Conservation (phyloP, 345 rosid genomes). For the Corymbia maculata region DNA sequence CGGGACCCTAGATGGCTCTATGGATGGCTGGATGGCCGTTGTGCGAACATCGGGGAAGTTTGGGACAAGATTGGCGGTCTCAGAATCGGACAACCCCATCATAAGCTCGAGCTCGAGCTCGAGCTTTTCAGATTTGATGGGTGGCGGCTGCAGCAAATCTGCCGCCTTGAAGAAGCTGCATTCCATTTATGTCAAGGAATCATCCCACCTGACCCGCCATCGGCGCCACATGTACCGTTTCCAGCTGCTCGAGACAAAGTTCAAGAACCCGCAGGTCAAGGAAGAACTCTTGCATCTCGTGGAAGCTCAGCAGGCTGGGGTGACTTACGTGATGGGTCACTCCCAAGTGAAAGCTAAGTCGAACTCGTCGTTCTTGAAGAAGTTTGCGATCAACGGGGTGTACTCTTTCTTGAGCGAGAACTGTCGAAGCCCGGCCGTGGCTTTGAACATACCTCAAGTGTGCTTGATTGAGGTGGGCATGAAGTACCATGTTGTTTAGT, state of each 20-base stretch:
- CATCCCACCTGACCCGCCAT: constrained; percentile 21
- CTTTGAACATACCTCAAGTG: constrained; percentile 73
- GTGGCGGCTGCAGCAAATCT: constrained; percentile 44
- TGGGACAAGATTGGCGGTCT: constrained; percentile 50
- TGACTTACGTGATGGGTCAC: constrained; percentile 71
- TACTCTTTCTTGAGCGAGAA: constrained; percentile 81
- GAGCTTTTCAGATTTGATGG: neutral
- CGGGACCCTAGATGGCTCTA: constrained; percentile 34
- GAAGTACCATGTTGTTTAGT: constrained; percentile 43
- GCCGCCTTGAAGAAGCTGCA: constrained; percentile 40
- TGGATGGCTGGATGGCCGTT: constrained; percentile 71
- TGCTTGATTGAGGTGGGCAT: constrained; percentile 91
- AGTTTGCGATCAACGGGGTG: constrained; percentile 54
- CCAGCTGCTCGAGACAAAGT: constrained; percentile 45
- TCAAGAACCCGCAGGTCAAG: constrained; percentile 47
- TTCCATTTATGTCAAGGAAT: constrained; percentile 57
- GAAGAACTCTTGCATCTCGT: constrained; percentile 75
- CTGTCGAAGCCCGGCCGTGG: constrained; percentile 69
- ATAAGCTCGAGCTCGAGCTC: constrained; percentile 17
- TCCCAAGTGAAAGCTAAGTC: constrained; percentile 63
- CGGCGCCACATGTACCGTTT: constrained; percentile 30
- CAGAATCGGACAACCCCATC: constrained; percentile 26
- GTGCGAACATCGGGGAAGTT: constrained; percentile 72
- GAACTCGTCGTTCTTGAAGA: constrained; percentile 62
- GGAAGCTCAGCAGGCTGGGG: constrained; percentile 69